These are phyloP conservation scores for Madurella mycetomatis DNA, from an alignment of 2,329 filamentous ascomycete genomes.

Conservation along the genomic window DNA sequence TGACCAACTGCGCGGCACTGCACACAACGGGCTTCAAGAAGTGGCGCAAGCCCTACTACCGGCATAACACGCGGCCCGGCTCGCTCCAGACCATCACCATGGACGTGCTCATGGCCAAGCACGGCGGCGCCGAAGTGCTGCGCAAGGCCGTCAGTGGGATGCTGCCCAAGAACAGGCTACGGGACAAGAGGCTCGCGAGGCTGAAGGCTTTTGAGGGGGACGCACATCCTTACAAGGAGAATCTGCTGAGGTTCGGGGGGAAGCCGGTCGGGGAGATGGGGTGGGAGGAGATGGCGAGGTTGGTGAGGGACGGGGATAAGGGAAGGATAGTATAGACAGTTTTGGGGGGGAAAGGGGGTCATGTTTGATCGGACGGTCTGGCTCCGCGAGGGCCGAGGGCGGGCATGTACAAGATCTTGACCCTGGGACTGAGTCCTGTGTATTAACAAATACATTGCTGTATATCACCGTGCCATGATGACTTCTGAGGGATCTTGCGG, in stretches of 20 bases:
- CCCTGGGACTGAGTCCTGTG: constrained; percentile 1
- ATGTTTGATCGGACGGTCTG: neutral
- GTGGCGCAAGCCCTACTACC: constrained; percentile 92
- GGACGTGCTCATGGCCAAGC: constrained; percentile 91
- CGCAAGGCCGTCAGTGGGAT: constrained; percentile 91
- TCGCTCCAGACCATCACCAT: constrained; percentile 84
- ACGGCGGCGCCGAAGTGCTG: constrained; percentile 87
- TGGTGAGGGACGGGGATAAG: constrained; percentile 46
- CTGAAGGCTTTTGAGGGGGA: constrained; percentile 96
- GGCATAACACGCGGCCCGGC: constrained; percentile 86
- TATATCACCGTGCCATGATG: neutral
- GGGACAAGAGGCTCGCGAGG: constrained; percentile 80
- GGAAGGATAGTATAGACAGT: constrained; percentile 47
- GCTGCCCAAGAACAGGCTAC: constrained; percentile 92
- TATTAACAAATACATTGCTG: constrained; percentile 8
- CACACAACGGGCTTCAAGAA: constrained; percentile 89
- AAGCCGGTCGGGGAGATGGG: constrained; percentile 50
- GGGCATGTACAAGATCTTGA: neutral
- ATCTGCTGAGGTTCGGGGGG: constrained; percentile 70
- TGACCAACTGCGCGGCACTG: constrained; percentile 80
- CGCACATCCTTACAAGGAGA: constrained; percentile 85
- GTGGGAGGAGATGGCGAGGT: constrained; percentile 49
- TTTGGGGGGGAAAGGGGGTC: no score
- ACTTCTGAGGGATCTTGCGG: no score
- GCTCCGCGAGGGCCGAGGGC: neutral